Evolutionary conservation across 2,329 filamentous ascomycete species (phyloP).

Genomic region (Cyclaneusma minus): DNA sequence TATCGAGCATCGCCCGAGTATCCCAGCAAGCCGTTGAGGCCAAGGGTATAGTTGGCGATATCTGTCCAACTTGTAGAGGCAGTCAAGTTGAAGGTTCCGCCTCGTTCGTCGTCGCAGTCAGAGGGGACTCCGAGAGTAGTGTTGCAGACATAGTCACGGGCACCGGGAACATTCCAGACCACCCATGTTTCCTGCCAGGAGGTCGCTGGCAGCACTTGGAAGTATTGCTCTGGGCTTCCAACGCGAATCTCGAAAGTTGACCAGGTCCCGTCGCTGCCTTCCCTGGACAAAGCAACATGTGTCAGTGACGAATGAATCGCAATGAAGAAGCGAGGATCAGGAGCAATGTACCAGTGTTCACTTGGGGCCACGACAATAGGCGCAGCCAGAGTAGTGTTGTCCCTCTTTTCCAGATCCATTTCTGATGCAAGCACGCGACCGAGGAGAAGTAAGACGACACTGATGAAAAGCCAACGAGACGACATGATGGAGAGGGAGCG

Average conservation of each 20-base stretch:
- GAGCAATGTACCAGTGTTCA: constrained; percentile 10
- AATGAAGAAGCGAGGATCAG: too few species aligned
- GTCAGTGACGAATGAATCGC: too few species aligned
- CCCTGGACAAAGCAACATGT: too few species aligned
- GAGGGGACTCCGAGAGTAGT: constrained; percentile 14
- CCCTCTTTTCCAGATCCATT: constrained; percentile 3
- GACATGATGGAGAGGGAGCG: constrained; percentile 5
- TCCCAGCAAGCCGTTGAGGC: constrained; percentile 23
- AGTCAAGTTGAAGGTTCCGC: constrained; percentile 20
- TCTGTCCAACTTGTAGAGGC: constrained; percentile 21
- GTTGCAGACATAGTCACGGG: constrained; percentile 19
- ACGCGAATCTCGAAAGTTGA: constrained; percentile 23
- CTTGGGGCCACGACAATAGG: constrained; percentile 8
- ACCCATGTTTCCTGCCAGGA: constrained; percentile 22
- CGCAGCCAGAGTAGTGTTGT: constrained; percentile 9
- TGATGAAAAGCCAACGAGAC: constrained; percentile 5
- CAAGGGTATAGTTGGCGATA: constrained; percentile 21
- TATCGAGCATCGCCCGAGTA: constrained; percentile 16
- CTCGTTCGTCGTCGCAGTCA: constrained; percentile 21
- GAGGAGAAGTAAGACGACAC: constrained; percentile 2
- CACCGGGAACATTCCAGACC: constrained; percentile 15
- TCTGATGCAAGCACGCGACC: too few species aligned
- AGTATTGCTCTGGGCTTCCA: constrained; percentile 21
- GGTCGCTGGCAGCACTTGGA: constrained; percentile 24
- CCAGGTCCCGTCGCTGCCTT: constrained; percentile 26